phyloP scores from a whole-genome alignment of 75 land plant species.

The Chamaecyparis obtusa region DNA sequence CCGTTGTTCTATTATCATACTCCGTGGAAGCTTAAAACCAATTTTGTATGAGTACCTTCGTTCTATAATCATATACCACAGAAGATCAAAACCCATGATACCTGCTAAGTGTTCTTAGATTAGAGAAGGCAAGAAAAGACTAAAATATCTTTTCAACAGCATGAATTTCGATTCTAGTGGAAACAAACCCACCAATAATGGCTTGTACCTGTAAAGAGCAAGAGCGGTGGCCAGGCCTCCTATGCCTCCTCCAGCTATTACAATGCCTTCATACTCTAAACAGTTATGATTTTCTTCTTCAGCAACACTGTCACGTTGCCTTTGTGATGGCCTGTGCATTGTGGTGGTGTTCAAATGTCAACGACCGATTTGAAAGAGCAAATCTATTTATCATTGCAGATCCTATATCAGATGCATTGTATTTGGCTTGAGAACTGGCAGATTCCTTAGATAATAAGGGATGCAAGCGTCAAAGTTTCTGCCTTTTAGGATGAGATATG shows the following conservation, averaged over 20 bases:
- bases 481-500: too few species aligned
- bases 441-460: too few species aligned
- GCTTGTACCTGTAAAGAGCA: constrained; percentile 27
- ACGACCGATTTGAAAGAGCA: neutral
- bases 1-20: too few species aligned
- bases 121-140: neutral
- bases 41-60: too few species aligned
- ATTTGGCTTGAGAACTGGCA: too few species aligned
- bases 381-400: too few species aligned
- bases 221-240: constrained; percentile 35
- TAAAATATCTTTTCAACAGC: neutral
- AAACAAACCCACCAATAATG: neutral
- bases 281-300: neutral
- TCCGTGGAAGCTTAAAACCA: too few species aligned
- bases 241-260: constrained; percentile 33
- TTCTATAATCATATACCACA: too few species aligned
- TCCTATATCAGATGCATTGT: too few species aligned
- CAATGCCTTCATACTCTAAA: constrained; percentile 11
- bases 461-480: too few species aligned
- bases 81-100: too few species aligned
- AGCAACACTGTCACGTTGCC: neutral
- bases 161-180: neutral
- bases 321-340: neutral
- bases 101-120: neutral
- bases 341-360: neutral